A percentile compares a stretch with the other conserved stretches of the same genome.
phyloP scores from a whole-genome alignment of 1,139 yeast genomes.

The Debaryomyces psychrophilus region DNA sequence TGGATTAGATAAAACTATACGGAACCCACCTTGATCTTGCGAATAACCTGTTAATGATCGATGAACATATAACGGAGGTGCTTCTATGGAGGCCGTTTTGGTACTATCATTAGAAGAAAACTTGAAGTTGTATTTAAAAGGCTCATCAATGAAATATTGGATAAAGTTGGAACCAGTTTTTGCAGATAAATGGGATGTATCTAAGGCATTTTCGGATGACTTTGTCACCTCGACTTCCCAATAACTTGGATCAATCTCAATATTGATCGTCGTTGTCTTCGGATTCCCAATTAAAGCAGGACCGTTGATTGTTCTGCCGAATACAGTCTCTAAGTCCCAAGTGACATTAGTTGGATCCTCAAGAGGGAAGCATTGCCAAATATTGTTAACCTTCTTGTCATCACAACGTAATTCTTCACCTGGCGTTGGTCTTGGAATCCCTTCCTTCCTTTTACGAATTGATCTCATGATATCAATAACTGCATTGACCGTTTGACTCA shows the following conservation, averaged over 20 bases:
- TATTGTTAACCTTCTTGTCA: constrained; percentile 54
- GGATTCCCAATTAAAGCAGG: constrained; percentile 55
- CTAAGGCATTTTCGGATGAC: constrained; percentile 19
- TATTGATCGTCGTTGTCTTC: constrained; percentile 42
- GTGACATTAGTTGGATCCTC: constrained; percentile 54
- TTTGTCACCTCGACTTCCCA: constrained; percentile 49
- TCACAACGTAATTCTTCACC: constrained; percentile 77
- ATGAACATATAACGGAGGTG: constrained; percentile 74
- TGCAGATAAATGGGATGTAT: constrained; percentile 20
- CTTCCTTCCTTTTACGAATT: constrained; percentile 57
- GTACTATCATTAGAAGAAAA: constrained; percentile 41
- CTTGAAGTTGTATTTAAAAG: constrained; percentile 39
- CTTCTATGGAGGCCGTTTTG: constrained; percentile 33
- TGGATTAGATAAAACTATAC: constrained; percentile 76
- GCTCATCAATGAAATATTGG: constrained; percentile 34
- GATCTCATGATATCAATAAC: constrained; percentile 75
- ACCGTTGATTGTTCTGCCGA: constrained; percentile 69
- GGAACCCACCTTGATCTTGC: constrained; percentile 86
- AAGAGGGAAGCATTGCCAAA: constrained; percentile 78
- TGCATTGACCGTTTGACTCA: constrained; percentile 74
- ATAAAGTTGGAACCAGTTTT: constrained; percentile 14
- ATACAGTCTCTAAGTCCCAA: constrained; percentile 65
- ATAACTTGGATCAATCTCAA: constrained; percentile 42
- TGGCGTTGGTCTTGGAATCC: constrained; percentile 79
- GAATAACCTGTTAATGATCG: constrained; percentile 92